Evolutionary conservation across 768 basidiomycete species (phyloP).

Genomic region (Multifurca ochricompacta): DNA sequence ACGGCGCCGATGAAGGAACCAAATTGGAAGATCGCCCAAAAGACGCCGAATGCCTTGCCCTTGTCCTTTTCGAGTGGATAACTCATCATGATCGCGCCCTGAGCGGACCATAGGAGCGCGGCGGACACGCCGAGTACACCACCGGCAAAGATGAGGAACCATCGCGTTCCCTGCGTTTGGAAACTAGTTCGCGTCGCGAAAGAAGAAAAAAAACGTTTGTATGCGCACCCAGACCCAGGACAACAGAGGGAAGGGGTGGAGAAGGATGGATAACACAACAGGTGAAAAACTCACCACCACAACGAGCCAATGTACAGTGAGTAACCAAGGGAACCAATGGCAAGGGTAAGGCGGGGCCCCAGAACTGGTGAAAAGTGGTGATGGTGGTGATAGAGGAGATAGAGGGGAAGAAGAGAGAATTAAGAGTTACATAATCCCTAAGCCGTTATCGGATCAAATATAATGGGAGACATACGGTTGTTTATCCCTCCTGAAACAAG

Average conservation of each 20-base stretch:
- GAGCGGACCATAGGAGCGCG: conserved; percentile 46
- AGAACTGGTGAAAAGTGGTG: too few relatives aligned
- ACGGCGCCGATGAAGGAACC: conserved; percentile 37
- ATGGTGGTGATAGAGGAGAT: too few relatives aligned
- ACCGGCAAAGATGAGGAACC: conserved; percentile 44
- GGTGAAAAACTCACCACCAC: conserved; percentile 35
- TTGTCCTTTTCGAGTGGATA: conserved; percentile 52
- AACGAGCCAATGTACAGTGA: conserved; percentile 41
- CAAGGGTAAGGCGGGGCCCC: conserved; percentile 43
- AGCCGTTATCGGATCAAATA: conserved; percentile 6
- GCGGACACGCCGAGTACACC: conserved; percentile 44
- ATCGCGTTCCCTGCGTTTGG: conserved; percentile 32
- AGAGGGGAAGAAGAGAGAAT: too few relatives aligned
- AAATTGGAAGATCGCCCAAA: conserved; percentile 45
- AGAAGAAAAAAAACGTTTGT: too few relatives aligned
- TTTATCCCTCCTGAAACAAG: conserved; percentile 34
- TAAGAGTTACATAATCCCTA: too few relatives aligned
- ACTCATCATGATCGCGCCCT: conserved; percentile 47
- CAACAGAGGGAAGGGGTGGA: too few relatives aligned
- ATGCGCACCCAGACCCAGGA: too few relatives aligned
- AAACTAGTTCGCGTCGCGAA: conserved; percentile 27
- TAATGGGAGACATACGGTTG: conserved; percentile 24
- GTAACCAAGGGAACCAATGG: conserved; percentile 46
- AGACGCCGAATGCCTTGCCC: conserved; percentile 42
- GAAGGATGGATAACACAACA: too few relatives aligned